Evolutionary conservation across 1,284 basidiomycete genomes (phyloP).

Genomic region (Farysia itapuensis): DNA sequence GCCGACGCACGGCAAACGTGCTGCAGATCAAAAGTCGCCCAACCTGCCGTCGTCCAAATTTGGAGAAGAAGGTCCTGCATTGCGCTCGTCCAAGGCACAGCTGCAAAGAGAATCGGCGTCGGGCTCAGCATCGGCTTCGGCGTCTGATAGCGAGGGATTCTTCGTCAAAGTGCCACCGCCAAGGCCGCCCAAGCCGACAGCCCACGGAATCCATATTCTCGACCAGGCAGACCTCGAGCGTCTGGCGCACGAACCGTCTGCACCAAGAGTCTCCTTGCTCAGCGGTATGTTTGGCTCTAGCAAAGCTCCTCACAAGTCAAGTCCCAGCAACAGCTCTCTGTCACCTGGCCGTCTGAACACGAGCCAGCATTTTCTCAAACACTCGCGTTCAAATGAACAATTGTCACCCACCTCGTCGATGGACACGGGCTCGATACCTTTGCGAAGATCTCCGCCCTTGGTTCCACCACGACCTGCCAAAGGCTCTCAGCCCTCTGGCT

Average conservation of each 20-base stretch:
- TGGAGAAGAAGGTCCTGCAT: constrained; percentile 6
- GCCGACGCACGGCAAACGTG: constrained; percentile 3
- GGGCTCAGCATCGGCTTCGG: constrained; percentile 15
- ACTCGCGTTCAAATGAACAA: constrained; percentile 34
- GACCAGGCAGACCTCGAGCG: constrained; percentile 32
- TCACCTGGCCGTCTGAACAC: constrained; percentile 13
- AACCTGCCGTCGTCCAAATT: constrained; percentile 10
- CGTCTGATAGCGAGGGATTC: constrained; percentile 19
- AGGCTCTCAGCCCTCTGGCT: too few relatives aligned
- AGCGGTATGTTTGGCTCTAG: constrained; percentile 17
- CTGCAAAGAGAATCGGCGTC: constrained; percentile 8
- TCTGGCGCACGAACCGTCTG: constrained; percentile 6
- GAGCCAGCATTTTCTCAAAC: constrained; percentile 22
- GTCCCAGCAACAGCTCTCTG: neutral
- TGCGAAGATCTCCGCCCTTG: constrained; percentile 1
- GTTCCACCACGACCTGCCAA: constrained; percentile 27
- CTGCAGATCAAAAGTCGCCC: constrained; percentile 2
- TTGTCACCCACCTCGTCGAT: constrained; percentile 12
- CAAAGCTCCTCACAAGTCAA: constrained; percentile 1
- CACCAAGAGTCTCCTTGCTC: constrained; percentile 19
- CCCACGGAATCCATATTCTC: constrained; percentile 22
- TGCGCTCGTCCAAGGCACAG: constrained; percentile 6
- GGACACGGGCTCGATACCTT: neutral
- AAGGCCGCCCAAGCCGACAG: constrained; percentile 21
- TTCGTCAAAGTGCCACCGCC: constrained; percentile 17